Evolutionary conservation across 2,329 filamentous ascomycete species (phyloP), one percentile per base, ranked within the genome.

Genomic region (Neoarthrinium moseri): DNA sequence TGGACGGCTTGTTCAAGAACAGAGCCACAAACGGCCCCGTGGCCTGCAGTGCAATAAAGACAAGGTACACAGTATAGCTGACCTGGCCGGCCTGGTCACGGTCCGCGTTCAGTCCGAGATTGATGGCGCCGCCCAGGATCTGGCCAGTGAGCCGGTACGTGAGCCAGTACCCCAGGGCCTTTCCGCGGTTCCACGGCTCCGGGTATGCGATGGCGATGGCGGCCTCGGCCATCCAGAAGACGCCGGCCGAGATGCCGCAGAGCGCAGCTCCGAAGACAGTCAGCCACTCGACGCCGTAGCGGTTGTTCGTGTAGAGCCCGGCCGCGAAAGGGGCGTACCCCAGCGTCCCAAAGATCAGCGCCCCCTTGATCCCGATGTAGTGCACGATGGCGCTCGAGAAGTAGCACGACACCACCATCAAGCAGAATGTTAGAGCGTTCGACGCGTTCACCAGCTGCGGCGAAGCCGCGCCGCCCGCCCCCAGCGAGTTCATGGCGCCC

Each of bases 161-260:
- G 4, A 89, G 71, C 86, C 86, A 90, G 56, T 85, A 83, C 0
- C 84, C 86, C 0, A 89, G 67, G 15, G 82, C 80, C 13, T 75
- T 75, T 0, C 83, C 84, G 43, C 79, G 76, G 38, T 86, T 86
- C 58, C 79, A 81, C 0, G 84, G 83, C 55, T 89, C 86, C 0
- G 86, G 85, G 52, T 90, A 90, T 0, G 81, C 75, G 17, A 89
- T 78, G 0, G 85, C 85, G 46, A 90, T 87, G 0, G 86, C 85
- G 1, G 83, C 83, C 64, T 90, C 86, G 0, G 85, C 80, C 72
- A 83, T 83, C 86, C 86, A 90, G 63, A 89, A 89, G 0, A 89
- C 71, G 0, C 86, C 86, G 0, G 86, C 86, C 0, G 81, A 84
- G 24, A 88, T 73, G 15, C 86, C 86, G 51, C 86, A 89, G 0